These are phyloP conservation scores for Barbarea vulgaris DNA, from an alignment of 345 rosid genomes.

Conservation along the genomic window DNA sequence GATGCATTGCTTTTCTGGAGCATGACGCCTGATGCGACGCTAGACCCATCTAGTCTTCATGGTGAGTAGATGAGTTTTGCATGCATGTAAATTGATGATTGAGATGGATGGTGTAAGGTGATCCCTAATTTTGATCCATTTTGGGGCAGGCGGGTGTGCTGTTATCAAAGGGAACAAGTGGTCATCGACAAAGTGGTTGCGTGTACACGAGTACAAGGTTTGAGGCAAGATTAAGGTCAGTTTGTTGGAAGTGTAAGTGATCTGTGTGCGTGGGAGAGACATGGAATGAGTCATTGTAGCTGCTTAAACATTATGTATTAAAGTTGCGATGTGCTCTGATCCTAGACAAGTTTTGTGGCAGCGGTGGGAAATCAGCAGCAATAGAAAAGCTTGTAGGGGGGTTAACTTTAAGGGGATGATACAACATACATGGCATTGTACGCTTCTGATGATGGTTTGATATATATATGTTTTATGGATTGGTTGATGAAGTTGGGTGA, in stretches of 20 bases:
- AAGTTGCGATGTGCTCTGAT: not conserved
- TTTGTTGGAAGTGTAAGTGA: conserved; percentile 4
- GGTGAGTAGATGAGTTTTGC: conserved; percentile 54
- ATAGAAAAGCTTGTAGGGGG: not conserved
- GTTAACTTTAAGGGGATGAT: not conserved
- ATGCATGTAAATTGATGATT: conserved; percentile 1
- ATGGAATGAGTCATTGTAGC: not conserved
- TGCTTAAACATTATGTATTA: not conserved
- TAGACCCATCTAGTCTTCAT: conserved; percentile 84
- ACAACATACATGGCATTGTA: not conserved
- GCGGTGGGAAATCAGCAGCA: not conserved
- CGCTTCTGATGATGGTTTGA: conserved; percentile 3
- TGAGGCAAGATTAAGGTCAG: conserved; percentile 40
- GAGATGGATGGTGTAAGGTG: not conserved
- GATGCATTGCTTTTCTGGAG: conserved; percentile 99
- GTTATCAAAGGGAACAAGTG: conserved; percentile 92
- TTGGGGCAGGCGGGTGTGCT: conserved; percentile 87
- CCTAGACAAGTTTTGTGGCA: conserved; percentile 10
- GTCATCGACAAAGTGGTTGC: conserved; percentile 98
- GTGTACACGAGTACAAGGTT: conserved; percentile 68
- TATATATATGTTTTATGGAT: not conserved
- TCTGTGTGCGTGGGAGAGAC: not conserved
- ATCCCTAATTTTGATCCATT: not conserved
- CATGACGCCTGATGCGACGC: conserved; percentile 86
- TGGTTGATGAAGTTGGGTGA: conserved; percentile 22